These are phyloP conservation scores for Pachyrhizus erosus DNA, from an alignment of 306 rosid genomes.

Conservation along the genomic window DNA sequence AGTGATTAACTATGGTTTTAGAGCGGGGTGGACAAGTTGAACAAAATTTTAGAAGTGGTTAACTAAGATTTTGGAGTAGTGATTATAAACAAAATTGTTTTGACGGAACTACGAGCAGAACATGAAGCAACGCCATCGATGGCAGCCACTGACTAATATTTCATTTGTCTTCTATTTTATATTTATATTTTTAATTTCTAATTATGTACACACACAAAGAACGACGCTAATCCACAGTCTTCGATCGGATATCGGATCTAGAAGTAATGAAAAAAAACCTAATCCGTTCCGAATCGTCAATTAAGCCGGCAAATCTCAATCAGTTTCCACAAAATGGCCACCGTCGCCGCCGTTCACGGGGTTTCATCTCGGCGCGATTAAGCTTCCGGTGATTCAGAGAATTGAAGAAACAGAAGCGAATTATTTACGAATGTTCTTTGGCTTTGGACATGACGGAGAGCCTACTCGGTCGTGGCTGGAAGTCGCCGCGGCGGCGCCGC, in stretches of 20 bases:
- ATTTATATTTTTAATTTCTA: not conserved
- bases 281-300: slow-evolving; percentile 44
- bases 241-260: slow-evolving; percentile 46
- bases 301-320: slow-evolving; percentile 25
- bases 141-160: slow-evolving; percentile 27
- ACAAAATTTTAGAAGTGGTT: too few relatives aligned
- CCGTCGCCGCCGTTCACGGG: too few relatives aligned
- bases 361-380: too few relatives aligned
- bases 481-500: slow-evolving; percentile 62
- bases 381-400: not conserved
- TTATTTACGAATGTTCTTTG: not conserved
- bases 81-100: slow-evolving; percentile 7
- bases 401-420: not conserved
- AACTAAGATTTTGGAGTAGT: too few relatives aligned
- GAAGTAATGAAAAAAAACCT: slow-evolving; percentile 42
- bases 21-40: too few relatives aligned
- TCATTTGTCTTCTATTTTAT: not conserved
- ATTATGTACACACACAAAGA: slow-evolving; percentile 2
- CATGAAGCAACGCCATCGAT: slow-evolving; percentile 33
- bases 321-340: not conserved
- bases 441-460: slow-evolving; percentile 64
- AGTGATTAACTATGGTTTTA: too few relatives aligned
- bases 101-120: slow-evolving; percentile 26
- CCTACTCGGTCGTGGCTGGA: slow-evolving; percentile 66
- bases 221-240: not conserved